Conservation (phyloP, 805 yeast genomes). For the Metschnikowia arizonensis region DNA sequence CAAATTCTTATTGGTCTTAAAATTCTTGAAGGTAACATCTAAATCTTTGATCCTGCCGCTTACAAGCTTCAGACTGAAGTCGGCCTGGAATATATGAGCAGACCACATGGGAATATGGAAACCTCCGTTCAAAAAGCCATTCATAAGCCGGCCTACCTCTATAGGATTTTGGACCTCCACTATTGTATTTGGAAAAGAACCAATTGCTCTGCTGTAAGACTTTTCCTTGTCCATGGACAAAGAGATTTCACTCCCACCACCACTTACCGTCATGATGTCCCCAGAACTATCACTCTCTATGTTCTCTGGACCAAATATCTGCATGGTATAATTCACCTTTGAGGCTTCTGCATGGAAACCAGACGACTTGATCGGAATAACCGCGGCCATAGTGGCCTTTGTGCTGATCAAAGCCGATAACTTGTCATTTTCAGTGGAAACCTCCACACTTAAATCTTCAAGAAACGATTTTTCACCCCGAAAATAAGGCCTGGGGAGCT, state of each 20-base stretch:
- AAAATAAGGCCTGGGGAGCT: background rate
- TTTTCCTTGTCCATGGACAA: background rate
- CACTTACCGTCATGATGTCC: background rate
- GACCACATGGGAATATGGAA: background rate
- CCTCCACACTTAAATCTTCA: background rate
- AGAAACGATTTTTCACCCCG: background rate
- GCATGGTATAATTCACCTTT: slow-evolving; percentile 1
- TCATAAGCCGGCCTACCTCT: background rate
- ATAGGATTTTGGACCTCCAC: background rate
- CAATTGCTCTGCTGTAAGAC: background rate
- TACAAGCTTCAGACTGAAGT: background rate
- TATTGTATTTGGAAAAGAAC: background rate
- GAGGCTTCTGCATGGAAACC: background rate
- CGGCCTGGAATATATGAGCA: background rate
- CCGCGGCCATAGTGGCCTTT: background rate
- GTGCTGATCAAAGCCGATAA: background rate
- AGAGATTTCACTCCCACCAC: background rate
- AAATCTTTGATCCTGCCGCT: background rate
- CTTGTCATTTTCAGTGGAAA: background rate
- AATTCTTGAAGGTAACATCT: background rate
- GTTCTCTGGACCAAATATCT: background rate
- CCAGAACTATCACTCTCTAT: background rate
- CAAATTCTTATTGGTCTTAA: too few relatives aligned
- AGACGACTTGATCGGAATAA: background rate
- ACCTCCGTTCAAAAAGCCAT: background rate